A percentile compares a stretch with the other conserved stretches of the same genome.
phyloP scores from a whole-genome alignment of 176 grass and related monocot species.

The Canna indica region DNA sequence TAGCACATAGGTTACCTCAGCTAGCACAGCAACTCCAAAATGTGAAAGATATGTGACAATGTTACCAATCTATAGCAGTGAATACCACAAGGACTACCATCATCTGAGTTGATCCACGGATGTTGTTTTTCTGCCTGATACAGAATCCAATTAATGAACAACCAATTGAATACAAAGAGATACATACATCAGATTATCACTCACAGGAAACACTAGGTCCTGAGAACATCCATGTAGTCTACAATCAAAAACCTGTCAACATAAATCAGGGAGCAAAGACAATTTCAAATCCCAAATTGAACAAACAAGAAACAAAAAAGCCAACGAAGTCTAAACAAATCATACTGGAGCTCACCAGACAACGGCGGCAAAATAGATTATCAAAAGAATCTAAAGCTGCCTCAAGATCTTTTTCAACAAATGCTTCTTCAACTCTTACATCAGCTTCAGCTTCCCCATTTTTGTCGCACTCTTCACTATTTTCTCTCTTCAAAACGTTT shows the following conservation, averaged over 20 bases:
- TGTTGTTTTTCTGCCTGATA: conserved; percentile 78
- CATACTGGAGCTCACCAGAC: conserved; percentile 42
- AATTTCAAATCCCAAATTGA: conserved; percentile 7
- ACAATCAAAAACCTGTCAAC: conserved; percentile 85
- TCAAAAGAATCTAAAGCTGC: conserved; percentile 97
- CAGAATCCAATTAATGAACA: conserved; percentile 21
- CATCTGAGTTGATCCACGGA: conserved; percentile 49
- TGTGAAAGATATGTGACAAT: conserved; percentile 13
- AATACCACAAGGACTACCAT: conserved; percentile 62
- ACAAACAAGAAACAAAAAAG: conserved; percentile 19
- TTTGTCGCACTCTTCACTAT: conserved; percentile 39
- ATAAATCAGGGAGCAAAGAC: conserved; percentile 14
- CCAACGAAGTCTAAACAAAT: conserved; percentile 7
- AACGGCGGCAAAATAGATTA: conserved; percentile 92
- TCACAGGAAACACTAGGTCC: conserved; percentile 96
- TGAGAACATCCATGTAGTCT: conserved; percentile 92
- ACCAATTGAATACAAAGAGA: conserved; percentile 14
- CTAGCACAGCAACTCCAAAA: background rate
- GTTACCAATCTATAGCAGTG: conserved; percentile 77
- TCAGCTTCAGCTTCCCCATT: conserved; percentile 33
- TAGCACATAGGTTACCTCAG: background rate
- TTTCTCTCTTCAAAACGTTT: conserved; percentile 34
- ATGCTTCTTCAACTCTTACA: conserved; percentile 54
- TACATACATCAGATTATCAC: conserved; percentile 29
- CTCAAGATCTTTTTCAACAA: conserved; percentile 85